Percentiles rank a stretch among this genome's conserved stretches.
Conservation (phyloP, 2,329 filamentous ascomycete genomes). For the Dryadomyces quercivorus region DNA sequence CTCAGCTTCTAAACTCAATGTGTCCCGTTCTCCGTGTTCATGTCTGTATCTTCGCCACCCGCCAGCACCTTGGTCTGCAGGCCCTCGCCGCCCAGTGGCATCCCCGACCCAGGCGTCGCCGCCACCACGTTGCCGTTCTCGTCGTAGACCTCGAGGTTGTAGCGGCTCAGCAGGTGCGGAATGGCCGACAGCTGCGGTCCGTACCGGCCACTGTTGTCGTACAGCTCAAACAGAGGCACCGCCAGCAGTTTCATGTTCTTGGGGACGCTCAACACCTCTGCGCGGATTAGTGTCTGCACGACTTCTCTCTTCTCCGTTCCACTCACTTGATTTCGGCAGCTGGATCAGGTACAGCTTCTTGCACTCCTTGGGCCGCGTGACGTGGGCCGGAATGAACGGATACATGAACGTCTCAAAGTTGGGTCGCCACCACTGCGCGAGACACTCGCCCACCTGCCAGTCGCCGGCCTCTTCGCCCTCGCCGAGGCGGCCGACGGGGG, state of each 20-base stretch:
- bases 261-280: slow-evolving; percentile 88
- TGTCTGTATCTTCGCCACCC: slow-evolving; percentile 48
- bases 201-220: slow-evolving; percentile 92
- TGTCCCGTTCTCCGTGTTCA: slow-evolving; percentile 34
- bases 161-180: slow-evolving; percentile 83
- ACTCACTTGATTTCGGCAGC: slow-evolving; percentile 75
- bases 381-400: slow-evolving; percentile 90
- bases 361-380: slow-evolving; percentile 94
- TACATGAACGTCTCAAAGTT: slow-evolving; percentile 99
- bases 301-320: slow-evolving; percentile 12
- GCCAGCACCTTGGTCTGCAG: slow-evolving; percentile 56
- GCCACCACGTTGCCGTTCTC: slow-evolving; percentile 82
- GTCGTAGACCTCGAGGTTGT: slow-evolving; percentile 96
- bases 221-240: slow-evolving; percentile 92
- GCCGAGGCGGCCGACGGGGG: slow-evolving; percentile 76
- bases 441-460: slow-evolving; percentile 88
- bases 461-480: slow-evolving; percentile 75
- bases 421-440: slow-evolving; percentile 97
- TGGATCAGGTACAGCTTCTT: slow-evolving; percentile 99
- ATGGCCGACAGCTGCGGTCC: slow-evolving; percentile 94
- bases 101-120: slow-evolving; percentile 60
- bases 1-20: slow-evolving; percentile 4
- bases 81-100: slow-evolving; percentile 39
- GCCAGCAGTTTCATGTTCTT: slow-evolving; percentile 99
- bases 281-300: neutral